These are phyloP conservation scores for Ichthyophthirius multifiliis DNA, from an alignment of 169 alveolate species.

Conservation along the genomic window DNA sequence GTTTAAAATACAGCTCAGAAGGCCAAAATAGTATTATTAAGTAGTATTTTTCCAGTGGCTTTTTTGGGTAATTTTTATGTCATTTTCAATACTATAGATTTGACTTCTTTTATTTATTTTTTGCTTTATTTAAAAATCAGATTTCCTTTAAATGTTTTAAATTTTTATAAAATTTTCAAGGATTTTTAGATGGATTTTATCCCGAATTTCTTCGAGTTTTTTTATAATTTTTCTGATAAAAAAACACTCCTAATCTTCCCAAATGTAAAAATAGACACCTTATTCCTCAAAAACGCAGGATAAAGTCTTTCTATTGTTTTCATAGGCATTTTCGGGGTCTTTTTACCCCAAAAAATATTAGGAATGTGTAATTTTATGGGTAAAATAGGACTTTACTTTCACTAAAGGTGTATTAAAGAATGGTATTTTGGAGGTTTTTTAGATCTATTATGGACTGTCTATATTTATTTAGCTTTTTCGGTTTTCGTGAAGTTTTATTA, in stretches of 20 bases:
- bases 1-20: background rate
- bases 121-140: background rate
- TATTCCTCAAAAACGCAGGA: background rate
- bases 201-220: background rate
- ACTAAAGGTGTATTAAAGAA: background rate
- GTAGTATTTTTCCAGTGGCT: background rate
- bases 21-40: background rate
- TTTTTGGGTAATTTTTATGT: slow-evolving; percentile 5
- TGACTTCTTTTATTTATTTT: background rate
- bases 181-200: background rate
- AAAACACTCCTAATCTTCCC: background rate
- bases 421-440: background rate
- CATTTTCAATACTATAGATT: background rate
- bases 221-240: background rate
- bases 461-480: background rate
- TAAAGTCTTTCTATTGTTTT: background rate
- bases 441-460: background rate
- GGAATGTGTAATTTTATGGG: background rate
- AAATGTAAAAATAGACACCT: background rate
- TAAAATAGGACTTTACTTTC: background rate
- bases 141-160: background rate
- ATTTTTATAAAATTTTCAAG: background rate
- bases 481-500: background rate
- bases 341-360: background rate
- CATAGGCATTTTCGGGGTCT: background rate